phyloP scores from a whole-genome alignment of 192 early-diverging fungal genomes.

The Anaeromyces robustus region DNA sequence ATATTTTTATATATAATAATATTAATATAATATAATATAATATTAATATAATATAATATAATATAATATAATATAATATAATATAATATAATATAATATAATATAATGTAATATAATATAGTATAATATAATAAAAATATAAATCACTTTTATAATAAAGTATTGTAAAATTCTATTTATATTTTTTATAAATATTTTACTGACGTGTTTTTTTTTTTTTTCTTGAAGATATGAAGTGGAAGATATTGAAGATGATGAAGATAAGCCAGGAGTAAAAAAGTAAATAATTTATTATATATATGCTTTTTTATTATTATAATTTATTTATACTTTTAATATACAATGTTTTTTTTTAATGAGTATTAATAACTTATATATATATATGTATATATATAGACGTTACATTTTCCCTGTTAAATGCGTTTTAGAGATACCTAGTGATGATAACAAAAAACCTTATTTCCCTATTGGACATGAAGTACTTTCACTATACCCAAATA shows the following conservation, averaged over 20 bases:
- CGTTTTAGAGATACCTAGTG: conserved; percentile 16
- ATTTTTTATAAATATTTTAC: too few species aligned
- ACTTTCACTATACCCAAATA: conserved; percentile 22
- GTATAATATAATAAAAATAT: too few species aligned
- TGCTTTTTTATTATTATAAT: too few species aligned
- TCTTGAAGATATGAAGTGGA: conserved; percentile 19
- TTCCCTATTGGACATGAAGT: conserved; percentile 18
- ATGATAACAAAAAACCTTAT: conserved; percentile 5
- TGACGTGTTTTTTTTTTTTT: neutral
- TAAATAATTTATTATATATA: neutral
- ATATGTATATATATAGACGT: conserved; percentile 6
- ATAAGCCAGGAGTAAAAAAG: conserved; percentile 11
- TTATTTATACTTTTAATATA: neutral
- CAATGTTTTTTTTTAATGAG: too few species aligned
- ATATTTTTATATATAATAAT: neutral
- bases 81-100: too few species aligned
- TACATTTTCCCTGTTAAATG: conserved; percentile 10
- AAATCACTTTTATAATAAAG: too few species aligned
- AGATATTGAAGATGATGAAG: conserved; percentile 26
- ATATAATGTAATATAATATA: too few species aligned
- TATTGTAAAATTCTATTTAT: too few species aligned
- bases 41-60: too few species aligned
- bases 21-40: too few species aligned
- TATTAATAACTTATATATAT: neutral
- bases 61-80: too few species aligned